phyloP scores from a whole-genome alignment of 805 yeast species.

The Saccharomycopsis amapae region DNA sequence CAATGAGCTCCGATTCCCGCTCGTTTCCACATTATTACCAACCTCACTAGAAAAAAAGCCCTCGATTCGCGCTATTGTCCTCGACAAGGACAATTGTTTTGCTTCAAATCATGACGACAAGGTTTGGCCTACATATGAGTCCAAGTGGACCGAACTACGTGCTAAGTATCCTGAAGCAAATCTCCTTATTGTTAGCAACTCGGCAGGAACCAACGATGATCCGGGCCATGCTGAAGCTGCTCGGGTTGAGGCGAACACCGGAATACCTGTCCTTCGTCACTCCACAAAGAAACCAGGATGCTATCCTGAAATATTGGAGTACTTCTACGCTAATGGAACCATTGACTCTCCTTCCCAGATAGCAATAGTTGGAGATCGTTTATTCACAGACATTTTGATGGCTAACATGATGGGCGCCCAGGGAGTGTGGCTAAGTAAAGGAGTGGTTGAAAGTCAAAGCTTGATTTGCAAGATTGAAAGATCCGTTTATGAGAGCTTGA shows the following conservation, averaged over 20 bases:
- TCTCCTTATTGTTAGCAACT: conserved; percentile 77
- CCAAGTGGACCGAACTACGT: conserved; percentile 49
- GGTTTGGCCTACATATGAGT: conserved; percentile 67
- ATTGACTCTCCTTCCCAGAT: conserved; percentile 50
- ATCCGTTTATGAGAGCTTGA: conserved; percentile 18
- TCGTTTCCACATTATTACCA: too few relatives aligned
- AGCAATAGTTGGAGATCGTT: conserved; percentile 83
- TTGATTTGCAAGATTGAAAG: conserved; percentile 50
- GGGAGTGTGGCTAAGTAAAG: conserved; percentile 77
- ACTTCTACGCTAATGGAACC: conserved; percentile 45
- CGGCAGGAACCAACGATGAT: conserved; percentile 89
- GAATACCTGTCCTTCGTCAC: conserved; percentile 65
- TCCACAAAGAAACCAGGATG: conserved; percentile 80
- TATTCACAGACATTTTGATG: conserved; percentile 88
- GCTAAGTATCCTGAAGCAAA: conserved; percentile 53
- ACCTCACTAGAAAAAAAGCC: too few relatives aligned
- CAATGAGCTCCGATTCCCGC: conserved; percentile 38
- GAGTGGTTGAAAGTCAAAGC: conserved; percentile 53
- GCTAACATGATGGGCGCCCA: conserved; percentile 88
- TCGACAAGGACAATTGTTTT: conserved; percentile 94
- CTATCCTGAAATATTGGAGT: conserved; percentile 54
- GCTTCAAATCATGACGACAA: conserved; percentile 75
- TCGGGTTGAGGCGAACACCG: conserved; percentile 53
- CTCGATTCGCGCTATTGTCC: conserved; percentile 66
- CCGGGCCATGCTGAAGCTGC: conserved; percentile 49